Base-by-base conservation (phyloP, 179 eudicot genomes). In the Beta corolliflora region DNA sequence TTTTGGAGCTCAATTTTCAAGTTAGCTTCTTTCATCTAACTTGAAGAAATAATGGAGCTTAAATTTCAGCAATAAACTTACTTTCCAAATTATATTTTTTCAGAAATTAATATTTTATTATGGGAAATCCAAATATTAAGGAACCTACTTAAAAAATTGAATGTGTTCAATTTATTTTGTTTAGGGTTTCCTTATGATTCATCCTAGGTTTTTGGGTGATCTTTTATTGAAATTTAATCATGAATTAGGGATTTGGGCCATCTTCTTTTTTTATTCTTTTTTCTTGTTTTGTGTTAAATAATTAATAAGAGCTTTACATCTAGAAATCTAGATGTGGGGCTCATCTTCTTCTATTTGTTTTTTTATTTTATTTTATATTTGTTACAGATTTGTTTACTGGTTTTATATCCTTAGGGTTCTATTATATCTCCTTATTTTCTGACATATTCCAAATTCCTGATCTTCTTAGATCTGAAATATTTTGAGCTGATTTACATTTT, bases 341-440 rank as follows among this genome's bases (percentile, higher is more conserved):
- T 14, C 25, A 46, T 3, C 48, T 46, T 46, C 48, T 46, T 46
- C n/a, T n/a, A n/a, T n/a, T n/a, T n/a, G n/a, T n/a, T n/a, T n/a
- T n/a, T n/a, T n/a, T n/a, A n/a, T n/a, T n/a, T n/a, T n/a, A n/a
- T n/a, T n/a, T n/a, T n/a, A n/a, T n/a, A n/a, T n/a, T n/a, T n/a
- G n/a, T n/a, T n/a, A 31, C 36, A 31, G 36, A 31, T 31, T 31
- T 2, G 1, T 31, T 31, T 31, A 31, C 1, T 31, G 36, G 54
- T 46, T 61, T 60, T 77, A 7, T 29, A 70, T 77, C 71, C 72
- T 56, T 77, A 77, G 74, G 85, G 85, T 72, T 82, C 78, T 64
- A 7, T 3, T 60, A 36, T 19, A 54, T 10, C 25, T 64, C 44
- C 5, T 19, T 5, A 14, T 31, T 31, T 31, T 31, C 36, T 31